These are phyloP conservation scores for Chenopodium suecicum DNA, from an alignment of 148 eudicot genomes.

Conservation along the genomic window DNA sequence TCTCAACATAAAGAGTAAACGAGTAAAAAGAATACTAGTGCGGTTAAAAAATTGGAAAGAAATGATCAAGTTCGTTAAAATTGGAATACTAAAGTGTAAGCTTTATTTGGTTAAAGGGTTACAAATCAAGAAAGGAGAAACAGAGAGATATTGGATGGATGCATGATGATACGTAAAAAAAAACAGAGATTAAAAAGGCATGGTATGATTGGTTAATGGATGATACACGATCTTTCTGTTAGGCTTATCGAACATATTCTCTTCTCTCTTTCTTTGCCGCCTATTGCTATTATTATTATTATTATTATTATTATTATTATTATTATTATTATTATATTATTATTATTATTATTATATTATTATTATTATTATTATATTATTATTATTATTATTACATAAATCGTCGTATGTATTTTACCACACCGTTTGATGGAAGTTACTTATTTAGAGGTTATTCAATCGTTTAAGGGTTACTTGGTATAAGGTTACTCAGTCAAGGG, in stretches of 20 bases:
- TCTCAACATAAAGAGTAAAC: too few relatives aligned
- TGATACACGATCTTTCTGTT: conserved; percentile 27
- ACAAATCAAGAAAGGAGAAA: conserved; percentile 18
- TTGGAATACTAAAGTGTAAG: background rate
- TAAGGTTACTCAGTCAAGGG: too few relatives aligned
- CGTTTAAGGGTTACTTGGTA: too few relatives aligned
- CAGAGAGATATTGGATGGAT: conserved; percentile 26
- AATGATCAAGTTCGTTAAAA: background rate
- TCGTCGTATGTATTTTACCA: too few relatives aligned
- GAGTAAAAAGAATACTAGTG: too few relatives aligned
- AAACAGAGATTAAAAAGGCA: background rate
- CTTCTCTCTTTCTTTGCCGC: conserved; percentile 3
- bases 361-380: too few relatives aligned
- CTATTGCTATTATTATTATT: background rate
- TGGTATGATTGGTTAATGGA: conserved; percentile 23
- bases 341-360: too few relatives aligned
- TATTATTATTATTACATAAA: too few relatives aligned
- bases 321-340: too few relatives aligned
- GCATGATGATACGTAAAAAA: conserved; percentile 31
- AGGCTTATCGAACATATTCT: conserved; percentile 30
- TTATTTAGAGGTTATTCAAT: too few relatives aligned
- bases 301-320: too few relatives aligned
- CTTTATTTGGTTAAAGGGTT: conserved; percentile 17
- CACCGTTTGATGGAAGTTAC: too few relatives aligned
- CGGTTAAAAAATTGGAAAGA: conserved; percentile 7